Evolutionary conservation across 1,284 basidiomycete species (phyloP), one percentile per base, ranked within the genome.

Genomic region (Trichosporon sp.): DNA sequence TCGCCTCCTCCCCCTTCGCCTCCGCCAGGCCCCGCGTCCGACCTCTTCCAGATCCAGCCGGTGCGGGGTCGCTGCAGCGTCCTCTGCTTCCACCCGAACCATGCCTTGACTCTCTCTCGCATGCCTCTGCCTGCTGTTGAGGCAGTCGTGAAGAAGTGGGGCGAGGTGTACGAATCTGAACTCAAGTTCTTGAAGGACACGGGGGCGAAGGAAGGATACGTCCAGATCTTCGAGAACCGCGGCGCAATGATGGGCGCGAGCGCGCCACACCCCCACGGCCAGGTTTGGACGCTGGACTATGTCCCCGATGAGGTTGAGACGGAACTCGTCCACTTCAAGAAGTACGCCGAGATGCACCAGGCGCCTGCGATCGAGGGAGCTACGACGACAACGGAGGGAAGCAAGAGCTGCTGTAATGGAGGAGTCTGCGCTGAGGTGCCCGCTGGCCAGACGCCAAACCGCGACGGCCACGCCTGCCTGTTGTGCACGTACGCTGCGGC

Each of bases 191-290:
- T 84, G 51, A 73, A 80, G 65, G 48, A 66, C 19, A 64, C 65
- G 37, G 76, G 76, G 32, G 75, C 74, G 6, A 86, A 91, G 76
- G 86, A 89, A 31, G 86, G 89, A 74, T 93, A 94, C 79, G 90
- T 96, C 63, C 94, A 95, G 82, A 93, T 96, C 56, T 96, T 93
- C 78, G 92, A 94, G 91, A 98, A 97, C 85, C 96, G 96, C 83
- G 96, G 95, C 5, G 85, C 90, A 1, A 94, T 95, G 85, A 97
- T 98, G 96, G 96, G 96, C 7, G 96, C 94, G 79, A 94, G 92
- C 10, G 98, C 97, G 78, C 94, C 95, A 21, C 96, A 98, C 79
- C 94, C 96, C 0, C 96, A 98, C 81, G 93, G 94, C 12, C 96
- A 98, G 84, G 89, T 91, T 14, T 96, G 94, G 93, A 92, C 91